Conservation (phyloP, 2,329 filamentous ascomycete species). For the Monilinia fructigena region DNA sequence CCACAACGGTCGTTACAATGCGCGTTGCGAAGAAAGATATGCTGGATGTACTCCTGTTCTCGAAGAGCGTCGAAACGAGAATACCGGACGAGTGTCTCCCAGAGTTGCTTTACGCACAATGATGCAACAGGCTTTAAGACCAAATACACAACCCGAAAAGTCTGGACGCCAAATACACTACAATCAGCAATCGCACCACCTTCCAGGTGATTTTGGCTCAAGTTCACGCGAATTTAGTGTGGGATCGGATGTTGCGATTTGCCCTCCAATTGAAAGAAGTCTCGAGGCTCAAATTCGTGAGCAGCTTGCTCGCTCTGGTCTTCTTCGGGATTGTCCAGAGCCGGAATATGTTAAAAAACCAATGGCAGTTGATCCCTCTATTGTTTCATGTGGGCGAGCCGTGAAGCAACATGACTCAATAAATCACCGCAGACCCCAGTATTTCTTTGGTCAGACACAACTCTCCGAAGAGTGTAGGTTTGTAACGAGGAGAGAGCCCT, state of each 20-base stretch:
- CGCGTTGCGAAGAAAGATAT: background rate
- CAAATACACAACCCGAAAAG: background rate
- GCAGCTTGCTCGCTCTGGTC: constrained; percentile 19
- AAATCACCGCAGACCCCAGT: constrained; percentile 12
- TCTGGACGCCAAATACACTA: background rate
- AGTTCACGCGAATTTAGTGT: background rate
- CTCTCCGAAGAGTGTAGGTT: background rate
- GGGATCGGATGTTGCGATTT: constrained; percentile 11
- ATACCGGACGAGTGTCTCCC: constrained; percentile 2
- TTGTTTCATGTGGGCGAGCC: constrained; percentile 26
- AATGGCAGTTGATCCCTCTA: constrained; percentile 31
- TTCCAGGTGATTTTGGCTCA: background rate
- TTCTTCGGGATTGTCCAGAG: constrained; percentile 21
- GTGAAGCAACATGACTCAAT: background rate
- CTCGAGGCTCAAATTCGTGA: constrained; percentile 21
- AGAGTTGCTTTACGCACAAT: constrained; percentile 18
- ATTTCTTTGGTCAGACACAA: background rate
- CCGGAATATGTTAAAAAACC: constrained; percentile 19
- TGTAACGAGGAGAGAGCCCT: background rate
- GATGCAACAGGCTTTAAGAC: constrained; percentile 17
- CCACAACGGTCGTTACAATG: background rate
- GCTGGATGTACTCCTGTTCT: background rate
- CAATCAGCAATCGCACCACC: constrained; percentile 12
- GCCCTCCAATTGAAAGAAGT: constrained; percentile 5
- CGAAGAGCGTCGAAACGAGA: background rate